Evolutionary conservation across 371 early-diverging fungal species (phyloP).

Genomic region (Racocetra persica): DNA sequence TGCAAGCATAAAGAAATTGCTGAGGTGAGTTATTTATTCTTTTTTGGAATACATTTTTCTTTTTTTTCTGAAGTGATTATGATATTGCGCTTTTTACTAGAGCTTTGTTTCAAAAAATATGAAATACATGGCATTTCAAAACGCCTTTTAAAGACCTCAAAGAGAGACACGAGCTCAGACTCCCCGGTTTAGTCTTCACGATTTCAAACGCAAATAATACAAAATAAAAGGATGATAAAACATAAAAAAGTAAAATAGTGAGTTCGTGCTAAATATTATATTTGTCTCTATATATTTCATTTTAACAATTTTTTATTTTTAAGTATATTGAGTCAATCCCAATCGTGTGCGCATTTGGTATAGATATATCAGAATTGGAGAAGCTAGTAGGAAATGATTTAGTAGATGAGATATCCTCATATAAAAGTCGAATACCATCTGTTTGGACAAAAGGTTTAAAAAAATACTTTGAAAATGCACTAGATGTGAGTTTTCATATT

Average conservation of each 20-base stretch:
- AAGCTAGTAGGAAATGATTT: constrained; percentile 2
- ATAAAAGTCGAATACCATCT: neutral
- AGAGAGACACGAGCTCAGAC: neutral
- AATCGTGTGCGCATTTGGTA: constrained; percentile 25
- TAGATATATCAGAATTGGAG: constrained; percentile 4
- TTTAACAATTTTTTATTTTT: constrained; percentile 23
- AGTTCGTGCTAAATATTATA: constrained; percentile 11
- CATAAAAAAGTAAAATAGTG: constrained; percentile 15
- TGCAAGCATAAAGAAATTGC: constrained; percentile 9
- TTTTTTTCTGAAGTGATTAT: too few relatives aligned
- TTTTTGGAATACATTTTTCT: too few relatives aligned
- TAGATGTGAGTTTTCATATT: constrained; percentile 24
- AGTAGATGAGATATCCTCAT: neutral
- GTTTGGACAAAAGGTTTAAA: constrained; percentile 22
- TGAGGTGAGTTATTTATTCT: neutral
- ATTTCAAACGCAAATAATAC: neutral
- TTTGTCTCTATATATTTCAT: neutral
- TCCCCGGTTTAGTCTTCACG: neutral
- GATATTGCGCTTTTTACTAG: neutral
- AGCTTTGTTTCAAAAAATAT: neutral
- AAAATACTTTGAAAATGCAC: constrained; percentile 8
- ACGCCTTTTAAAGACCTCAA: neutral
- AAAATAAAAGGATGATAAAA: constrained; percentile 1
- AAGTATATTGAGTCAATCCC: constrained; percentile 1
- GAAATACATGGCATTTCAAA: constrained; percentile 6